A percentile compares a stretch with the other conserved stretches of the same genome.
These are phyloP conservation scores for Ophiostoma himal-ulmi DNA, from an alignment of 2,329 filamentous ascomycete species.

Conservation along the genomic window DNA sequence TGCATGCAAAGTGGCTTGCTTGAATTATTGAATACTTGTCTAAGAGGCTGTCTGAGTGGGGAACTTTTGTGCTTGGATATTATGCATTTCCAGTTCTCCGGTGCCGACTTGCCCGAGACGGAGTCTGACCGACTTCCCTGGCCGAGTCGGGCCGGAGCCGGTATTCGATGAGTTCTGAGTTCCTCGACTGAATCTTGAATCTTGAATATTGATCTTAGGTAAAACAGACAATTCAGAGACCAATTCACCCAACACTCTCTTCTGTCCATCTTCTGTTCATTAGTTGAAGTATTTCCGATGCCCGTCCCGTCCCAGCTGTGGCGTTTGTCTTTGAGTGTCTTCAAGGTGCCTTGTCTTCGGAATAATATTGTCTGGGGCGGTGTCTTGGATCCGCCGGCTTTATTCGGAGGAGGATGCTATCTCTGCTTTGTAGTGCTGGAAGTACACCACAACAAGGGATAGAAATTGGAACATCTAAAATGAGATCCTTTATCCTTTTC, in stretches of 20 bases:
- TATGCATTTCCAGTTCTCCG: background rate
- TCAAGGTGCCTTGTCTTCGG: background rate
- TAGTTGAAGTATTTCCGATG: background rate
- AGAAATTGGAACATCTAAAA: conserved; percentile 1
- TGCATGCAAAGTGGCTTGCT: background rate
- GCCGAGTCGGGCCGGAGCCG: background rate
- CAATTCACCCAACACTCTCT: background rate
- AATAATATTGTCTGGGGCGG: conserved; percentile 1
- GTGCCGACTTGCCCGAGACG: background rate
- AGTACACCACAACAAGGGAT: conserved; percentile 13
- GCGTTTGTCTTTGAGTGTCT: background rate
- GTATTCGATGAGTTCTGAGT: background rate
- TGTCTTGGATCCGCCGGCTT: conserved; percentile 13
- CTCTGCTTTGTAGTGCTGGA: conserved; percentile 1
- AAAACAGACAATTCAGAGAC: background rate
- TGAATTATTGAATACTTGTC: background rate
- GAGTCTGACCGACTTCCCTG: background rate
- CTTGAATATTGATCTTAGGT: background rate
- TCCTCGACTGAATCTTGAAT: background rate
- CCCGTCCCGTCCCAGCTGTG: background rate
- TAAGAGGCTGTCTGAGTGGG: background rate
- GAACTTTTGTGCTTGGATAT: background rate
- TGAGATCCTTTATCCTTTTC: background rate
- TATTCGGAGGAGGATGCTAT: background rate
- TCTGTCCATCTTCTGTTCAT: background rate